Evolutionary conservation across 768 basidiomycete species (phyloP).

Genomic region (Leucocoprinus sp.): DNA sequence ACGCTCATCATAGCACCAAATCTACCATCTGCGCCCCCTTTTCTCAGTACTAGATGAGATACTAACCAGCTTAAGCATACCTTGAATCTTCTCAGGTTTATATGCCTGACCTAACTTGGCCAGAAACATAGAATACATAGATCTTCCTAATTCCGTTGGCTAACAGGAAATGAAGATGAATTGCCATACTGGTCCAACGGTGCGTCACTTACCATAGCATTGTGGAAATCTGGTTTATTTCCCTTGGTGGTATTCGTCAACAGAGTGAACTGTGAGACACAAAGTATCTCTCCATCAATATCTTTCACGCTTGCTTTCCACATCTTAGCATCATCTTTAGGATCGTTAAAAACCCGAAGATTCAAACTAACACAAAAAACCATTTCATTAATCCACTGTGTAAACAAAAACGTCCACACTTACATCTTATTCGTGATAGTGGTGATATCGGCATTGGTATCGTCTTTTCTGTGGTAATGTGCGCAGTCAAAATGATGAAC

Average conservation of each 20-base stretch:
- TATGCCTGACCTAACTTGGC: constrained; percentile 60
- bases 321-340: constrained; percentile 44
- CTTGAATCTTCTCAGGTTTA: constrained; percentile 70
- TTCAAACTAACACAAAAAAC: constrained; percentile 40
- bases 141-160: constrained; percentile 59
- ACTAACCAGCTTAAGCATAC: constrained; percentile 28
- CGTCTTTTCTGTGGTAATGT: constrained; percentile 47
- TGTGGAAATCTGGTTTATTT: constrained; percentile 87
- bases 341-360: constrained; percentile 66
- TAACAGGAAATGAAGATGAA: constrained; percentile 20
- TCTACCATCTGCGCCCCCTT: constrained; percentile 55
- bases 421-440: constrained; percentile 80
- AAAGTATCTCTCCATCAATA: constrained; percentile 83
- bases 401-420: no score
- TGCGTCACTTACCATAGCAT: constrained; percentile 65
- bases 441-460: constrained; percentile 66
- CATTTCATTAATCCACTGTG: no score
- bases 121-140: constrained; percentile 67
- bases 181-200: background rate
- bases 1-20: constrained; percentile 98
- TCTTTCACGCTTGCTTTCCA: constrained; percentile 90
- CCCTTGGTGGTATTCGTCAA: constrained; percentile 83
- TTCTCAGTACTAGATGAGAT: background rate
- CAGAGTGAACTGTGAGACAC: constrained; percentile 92
- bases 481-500: constrained; percentile 7